phyloP scores from a whole-genome alignment of 495 filamentous ascomycete species.

The Wilcoxina mikolae region DNA sequence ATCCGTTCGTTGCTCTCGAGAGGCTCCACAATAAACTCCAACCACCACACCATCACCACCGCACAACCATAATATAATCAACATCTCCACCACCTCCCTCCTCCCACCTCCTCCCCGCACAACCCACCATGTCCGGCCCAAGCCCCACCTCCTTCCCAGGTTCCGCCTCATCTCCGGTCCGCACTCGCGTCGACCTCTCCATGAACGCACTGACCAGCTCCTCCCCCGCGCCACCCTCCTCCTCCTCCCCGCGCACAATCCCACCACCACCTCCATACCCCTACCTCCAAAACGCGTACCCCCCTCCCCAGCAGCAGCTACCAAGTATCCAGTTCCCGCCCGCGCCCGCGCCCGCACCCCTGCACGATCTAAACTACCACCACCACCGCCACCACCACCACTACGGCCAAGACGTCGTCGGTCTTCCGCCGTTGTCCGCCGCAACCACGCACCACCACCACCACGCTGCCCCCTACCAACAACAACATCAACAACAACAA shows the following conservation, averaged over 20 bases:
- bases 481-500: background rate
- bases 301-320: background rate
- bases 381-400: background rate
- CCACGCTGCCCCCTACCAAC: background rate
- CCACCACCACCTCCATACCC: slow-evolving; percentile 1
- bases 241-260: background rate
- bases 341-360: background rate
- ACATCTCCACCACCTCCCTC: too few relatives aligned
- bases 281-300: background rate
- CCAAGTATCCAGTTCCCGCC: background rate
- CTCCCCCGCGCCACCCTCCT: background rate
- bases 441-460: background rate
- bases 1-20: too few relatives aligned
- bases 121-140: too few relatives aligned
- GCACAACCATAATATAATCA: too few relatives aligned
- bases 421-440: too few relatives aligned
- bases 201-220: slow-evolving; percentile 1
- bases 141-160: background rate
- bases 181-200: slow-evolving; percentile 1
- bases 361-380: background rate
- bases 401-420: background rate
- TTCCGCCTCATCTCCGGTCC: background rate
- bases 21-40: too few relatives aligned
- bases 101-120: too few relatives aligned
- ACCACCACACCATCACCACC: too few relatives aligned